These are phyloP conservation scores for Lotmaria passim DNA, from an alignment of 208 protist genomes.

Conservation along the genomic window DNA sequence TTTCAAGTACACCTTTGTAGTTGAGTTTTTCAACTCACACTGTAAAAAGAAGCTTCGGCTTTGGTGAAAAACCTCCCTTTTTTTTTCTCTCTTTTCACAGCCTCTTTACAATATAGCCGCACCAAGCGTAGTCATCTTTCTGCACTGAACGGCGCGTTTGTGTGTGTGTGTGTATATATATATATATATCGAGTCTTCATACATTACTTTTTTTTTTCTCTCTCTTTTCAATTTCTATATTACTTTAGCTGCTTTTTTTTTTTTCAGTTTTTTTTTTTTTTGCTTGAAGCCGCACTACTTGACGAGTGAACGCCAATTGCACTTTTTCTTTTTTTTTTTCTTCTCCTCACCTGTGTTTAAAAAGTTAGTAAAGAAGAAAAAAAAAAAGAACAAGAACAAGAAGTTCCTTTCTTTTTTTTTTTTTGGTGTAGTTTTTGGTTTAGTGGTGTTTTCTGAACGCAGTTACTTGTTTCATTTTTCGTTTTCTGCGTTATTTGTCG, in stretches of 20 bases:
- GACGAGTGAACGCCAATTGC: background rate
- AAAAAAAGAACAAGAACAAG: background rate
- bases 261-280: slow-evolving; percentile 4
- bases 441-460: background rate
- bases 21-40: no score
- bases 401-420: background rate
- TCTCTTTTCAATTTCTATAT: background rate
- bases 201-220: slow-evolving; percentile 1
- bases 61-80: no score
- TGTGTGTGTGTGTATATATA: no score
- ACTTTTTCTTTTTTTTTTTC: background rate
- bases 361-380: background rate
- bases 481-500: slow-evolving; percentile 3
- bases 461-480: background rate
- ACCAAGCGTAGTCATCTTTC: no score
- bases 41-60: no score
- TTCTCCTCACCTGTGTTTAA: background rate
- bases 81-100: no score
- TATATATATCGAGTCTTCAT: no score
- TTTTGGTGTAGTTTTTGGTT: background rate
- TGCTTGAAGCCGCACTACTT: slow-evolving; percentile 6
- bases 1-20: no score
- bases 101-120: no score
- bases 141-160: no score
- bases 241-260: slow-evolving; percentile 8